Evolutionary conservation across 2,329 filamentous ascomycete genomes (phyloP), one percentile per base, ranked within the genome.

Genomic region (Nothomitra cinnamomea): DNA sequence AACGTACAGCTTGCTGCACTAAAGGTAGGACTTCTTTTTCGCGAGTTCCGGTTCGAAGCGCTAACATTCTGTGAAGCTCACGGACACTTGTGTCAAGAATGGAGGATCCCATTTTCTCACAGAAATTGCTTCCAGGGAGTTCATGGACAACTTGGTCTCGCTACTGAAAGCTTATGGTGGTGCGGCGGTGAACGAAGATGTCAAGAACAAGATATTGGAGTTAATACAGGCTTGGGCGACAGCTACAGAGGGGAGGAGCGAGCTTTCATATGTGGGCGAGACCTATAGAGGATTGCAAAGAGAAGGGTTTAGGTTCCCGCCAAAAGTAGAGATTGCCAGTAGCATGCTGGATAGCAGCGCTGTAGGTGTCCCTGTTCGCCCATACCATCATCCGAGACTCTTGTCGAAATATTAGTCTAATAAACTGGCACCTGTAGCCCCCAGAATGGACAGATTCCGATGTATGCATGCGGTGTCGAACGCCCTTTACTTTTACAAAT

Each of bases 11-110:
- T 98, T 36, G 92, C 89, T 61, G 85, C 92, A n/a, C 72, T 98
- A 54, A 94, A 92, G 68, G 87, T 92, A 75, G 15, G n/a, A 7
- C 56, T 72, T 57, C 36, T 32, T 45, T 32, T 10, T 13, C 1
- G 6, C 51, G 2, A n/a, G n/a, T n/a, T n/a, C n/a, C n/a, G n/a
- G n/a, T n/a, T n/a, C n/a, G n/a, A n/a, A n/a, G n/a, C 5, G 35
- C 35, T 55, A 51, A 43, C 24, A 35, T 28, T 53, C 58, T 57
- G 48, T 56, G 36, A 60, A 83, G 87, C 83, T 98, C 62, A 95
- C 89, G 59, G 92, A 98, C 71, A 96, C 92, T 0, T 98, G 92
- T 66, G 88, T 96, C 57, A 98, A 98, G 72, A 98, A 98, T 73
- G 92, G 92, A 56, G 92, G 92, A 60, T 79, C 84, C 40, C 92